phyloP scores from a whole-genome alignment of 306 rosid species.

The Sesbania bispinosa region DNA sequence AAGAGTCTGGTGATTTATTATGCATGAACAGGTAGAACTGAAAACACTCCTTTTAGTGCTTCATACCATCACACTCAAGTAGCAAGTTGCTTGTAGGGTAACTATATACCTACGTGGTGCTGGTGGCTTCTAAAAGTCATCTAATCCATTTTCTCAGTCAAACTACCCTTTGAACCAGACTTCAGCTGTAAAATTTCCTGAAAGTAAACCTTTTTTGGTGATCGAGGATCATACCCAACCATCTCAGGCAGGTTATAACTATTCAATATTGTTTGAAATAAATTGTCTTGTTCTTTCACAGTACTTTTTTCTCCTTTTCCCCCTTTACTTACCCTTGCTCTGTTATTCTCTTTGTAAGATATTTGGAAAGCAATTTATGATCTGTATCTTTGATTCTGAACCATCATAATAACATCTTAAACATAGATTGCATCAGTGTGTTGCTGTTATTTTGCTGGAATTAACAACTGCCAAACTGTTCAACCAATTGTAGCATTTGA shows the following conservation, averaged over 20 bases:
- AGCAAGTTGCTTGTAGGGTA: constrained; percentile 47
- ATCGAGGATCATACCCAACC: constrained; percentile 72
- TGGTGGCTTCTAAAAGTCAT: constrained; percentile 92
- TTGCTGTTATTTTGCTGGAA: too few relatives aligned
- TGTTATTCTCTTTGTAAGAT: not conserved
- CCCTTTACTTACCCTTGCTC: not conserved
- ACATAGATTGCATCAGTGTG: not conserved
- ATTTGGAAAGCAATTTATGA: not conserved
- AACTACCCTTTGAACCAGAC: constrained; percentile 60
- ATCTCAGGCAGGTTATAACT: constrained; percentile 66
- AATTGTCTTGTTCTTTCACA: not conserved
- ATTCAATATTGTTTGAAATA: constrained; percentile 12
- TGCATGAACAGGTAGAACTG: constrained; percentile 82
- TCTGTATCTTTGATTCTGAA: not conserved
- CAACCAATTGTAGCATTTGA: too few relatives aligned
- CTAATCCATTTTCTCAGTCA: constrained; percentile 68
- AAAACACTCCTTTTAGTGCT: constrained; percentile 16
- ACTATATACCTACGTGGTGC: constrained; percentile 82
- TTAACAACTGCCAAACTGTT: too few relatives aligned
- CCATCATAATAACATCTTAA: not conserved
- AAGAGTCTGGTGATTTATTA: constrained; percentile 69
- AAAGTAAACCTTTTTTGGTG: constrained; percentile 64
- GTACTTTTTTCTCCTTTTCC: not conserved
- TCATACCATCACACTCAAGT: constrained; percentile 26
- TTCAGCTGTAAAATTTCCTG: constrained; percentile 57